Base-by-base conservation (phyloP, 257 asterid genomes). In the Phtheirospermum japonicum region DNA sequence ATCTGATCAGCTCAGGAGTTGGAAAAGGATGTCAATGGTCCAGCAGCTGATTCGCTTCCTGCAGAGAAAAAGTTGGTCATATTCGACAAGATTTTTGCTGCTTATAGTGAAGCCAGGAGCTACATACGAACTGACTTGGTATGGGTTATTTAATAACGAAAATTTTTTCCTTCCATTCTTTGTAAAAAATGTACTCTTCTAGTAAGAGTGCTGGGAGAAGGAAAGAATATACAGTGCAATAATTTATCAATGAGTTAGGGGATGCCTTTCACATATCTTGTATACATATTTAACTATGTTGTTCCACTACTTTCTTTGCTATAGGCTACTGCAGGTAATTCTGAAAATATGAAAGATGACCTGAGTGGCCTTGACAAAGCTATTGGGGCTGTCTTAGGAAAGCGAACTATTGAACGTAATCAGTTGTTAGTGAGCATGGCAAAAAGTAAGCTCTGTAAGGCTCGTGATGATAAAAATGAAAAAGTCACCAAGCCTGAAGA, bases 341-440 rank as follows among this genome's bases (percentile, higher is more conserved):
- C 99, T 46, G 97, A 93, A 71, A 87, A 54, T 70, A 65, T 85
- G 82, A 89, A 83, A 77, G 99, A 93, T 72, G 96, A 93, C 63
- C 86, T 93, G 63, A 89, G 86, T 75, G 97, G 97, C 74, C 97
- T 93, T 70, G 96, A 87, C 73, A 93, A 93, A 74, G 97, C 99
- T 66, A 81, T 93, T 73, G 89, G 96, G 67, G 92, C 97, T 71
- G 78, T 87, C 58, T 70, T 93, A 71, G 96, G 95, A 32, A 84
- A 87, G 81, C 79, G 89, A 78, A 93, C 97, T 19, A 89, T 93
- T 78, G 99, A 93, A 64, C 88, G 99, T 33, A 85, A 93, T 53
- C 96, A 87, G 78, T 74, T 93, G 80, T 67, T 93, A 74, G 97
- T 93, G 71, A 80, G 75, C 73, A 77, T 81, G 63, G 97, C 92